Evolutionary conservation across 1,284 basidiomycete species (phyloP).

Genomic region (Exsudoporus floridanus): DNA sequence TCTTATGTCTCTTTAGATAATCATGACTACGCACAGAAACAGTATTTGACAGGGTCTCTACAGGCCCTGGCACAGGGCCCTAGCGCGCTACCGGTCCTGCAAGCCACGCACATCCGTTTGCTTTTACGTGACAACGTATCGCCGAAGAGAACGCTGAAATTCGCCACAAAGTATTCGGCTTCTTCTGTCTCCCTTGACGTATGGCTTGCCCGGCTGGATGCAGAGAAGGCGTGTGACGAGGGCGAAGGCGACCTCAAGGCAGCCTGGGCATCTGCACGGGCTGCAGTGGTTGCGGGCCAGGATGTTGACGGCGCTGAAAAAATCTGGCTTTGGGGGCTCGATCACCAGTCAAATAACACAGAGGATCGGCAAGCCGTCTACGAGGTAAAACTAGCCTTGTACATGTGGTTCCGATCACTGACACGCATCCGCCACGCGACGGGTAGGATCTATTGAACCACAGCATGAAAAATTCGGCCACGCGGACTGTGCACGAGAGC

Average conservation of each 20-base stretch:
- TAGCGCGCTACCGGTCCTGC: constrained; percentile 39
- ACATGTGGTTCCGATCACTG: constrained; percentile 7
- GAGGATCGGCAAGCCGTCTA: constrained; percentile 33
- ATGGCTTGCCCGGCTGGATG: constrained; percentile 55
- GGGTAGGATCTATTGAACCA: constrained; percentile 47
- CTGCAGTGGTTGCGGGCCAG: constrained; percentile 32
- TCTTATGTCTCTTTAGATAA: background rate
- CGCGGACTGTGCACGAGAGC: constrained; percentile 46
- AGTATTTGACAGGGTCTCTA: constrained; percentile 55
- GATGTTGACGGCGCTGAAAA: constrained; percentile 31
- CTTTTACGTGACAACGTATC: constrained; percentile 34
- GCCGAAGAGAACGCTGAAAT: constrained; percentile 41
- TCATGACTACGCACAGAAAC: constrained; percentile 36
- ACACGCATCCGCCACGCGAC: constrained; percentile 5
- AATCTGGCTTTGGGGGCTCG: constrained; percentile 56
- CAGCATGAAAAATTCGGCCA: constrained; percentile 46
- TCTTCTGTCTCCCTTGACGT: constrained; percentile 39
- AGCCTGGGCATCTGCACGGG: constrained; percentile 46
- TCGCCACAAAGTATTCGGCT: constrained; percentile 45
- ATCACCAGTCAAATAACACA: constrained; percentile 21
- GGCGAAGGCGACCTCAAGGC: constrained; percentile 29
- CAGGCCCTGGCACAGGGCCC: constrained; percentile 42
- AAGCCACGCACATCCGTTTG: constrained; percentile 50
- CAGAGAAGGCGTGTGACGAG: constrained; percentile 39
- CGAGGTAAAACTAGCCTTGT: constrained; percentile 37